Conservation (phyloP, 257 asterid genomes). For the Thymus quinquecostatus region DNA sequence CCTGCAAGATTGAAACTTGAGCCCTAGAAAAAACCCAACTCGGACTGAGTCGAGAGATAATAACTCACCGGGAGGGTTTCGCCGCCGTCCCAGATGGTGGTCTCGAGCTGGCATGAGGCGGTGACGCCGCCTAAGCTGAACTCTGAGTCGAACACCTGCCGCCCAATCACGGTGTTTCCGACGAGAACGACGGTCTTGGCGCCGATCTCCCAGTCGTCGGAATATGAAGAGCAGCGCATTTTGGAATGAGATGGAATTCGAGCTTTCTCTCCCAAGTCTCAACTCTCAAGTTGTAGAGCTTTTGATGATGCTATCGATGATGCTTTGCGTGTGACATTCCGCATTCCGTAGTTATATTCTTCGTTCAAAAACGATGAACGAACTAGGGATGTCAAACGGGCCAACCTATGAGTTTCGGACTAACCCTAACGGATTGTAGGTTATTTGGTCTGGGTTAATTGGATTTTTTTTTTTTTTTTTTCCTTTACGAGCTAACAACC, state of each 20-base stretch:
- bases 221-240: neutral
- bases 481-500: too few species aligned
- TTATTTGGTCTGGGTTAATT: too few species aligned
- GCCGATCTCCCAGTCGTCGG: too few species aligned
- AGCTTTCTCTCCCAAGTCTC: too few species aligned
- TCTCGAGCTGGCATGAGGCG: constrained; percentile 60
- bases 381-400: too few species aligned
- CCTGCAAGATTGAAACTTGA: constrained; percentile 41
- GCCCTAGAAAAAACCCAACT: neutral
- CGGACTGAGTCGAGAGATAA: constrained; percentile 30
- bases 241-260: neutral
- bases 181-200: neutral
- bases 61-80: too few species aligned
- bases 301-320: neutral
- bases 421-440: too few species aligned
- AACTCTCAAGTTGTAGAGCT: too few species aligned
- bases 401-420: too few species aligned
- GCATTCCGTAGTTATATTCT: neutral
- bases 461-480: too few species aligned
- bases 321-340: constrained; percentile 25
- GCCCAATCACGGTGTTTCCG: constrained; percentile 57
- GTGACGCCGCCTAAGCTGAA: constrained; percentile 76
- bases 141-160: constrained; percentile 63
- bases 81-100: too few species aligned
- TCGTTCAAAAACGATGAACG: too few species aligned